A percentile compares a stretch with the other conserved stretches of the same genome.
Evolutionary conservation across 805 yeast species (phyloP).

Genomic region (Cyberlindnera nakhonratchasimensis): DNA sequence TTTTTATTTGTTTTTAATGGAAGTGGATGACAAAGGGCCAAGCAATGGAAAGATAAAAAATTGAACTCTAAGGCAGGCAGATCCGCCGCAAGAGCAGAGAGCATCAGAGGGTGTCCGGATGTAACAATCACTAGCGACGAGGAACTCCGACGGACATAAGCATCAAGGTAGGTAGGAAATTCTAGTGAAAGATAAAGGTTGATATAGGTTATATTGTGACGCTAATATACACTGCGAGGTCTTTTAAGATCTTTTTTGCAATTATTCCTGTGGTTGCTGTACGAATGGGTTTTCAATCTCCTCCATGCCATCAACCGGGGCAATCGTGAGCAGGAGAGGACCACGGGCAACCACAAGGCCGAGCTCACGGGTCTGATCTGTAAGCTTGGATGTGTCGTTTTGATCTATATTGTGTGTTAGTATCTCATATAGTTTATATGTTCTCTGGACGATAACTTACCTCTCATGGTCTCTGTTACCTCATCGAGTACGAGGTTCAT

Average conservation of each 20-base stretch:
- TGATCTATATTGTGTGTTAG: constrained; percentile 39
- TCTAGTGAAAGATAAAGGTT: background rate
- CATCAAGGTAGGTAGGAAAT: too few species aligned
- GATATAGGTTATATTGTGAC: background rate
- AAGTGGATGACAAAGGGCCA: too few species aligned
- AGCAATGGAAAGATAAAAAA: background rate
- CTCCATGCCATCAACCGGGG: constrained; percentile 72
- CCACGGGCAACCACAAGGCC: constrained; percentile 87
- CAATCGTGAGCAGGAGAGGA: constrained; percentile 64
- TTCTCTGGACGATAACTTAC: too few species aligned
- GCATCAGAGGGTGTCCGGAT: background rate
- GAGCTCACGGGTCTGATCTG: constrained; percentile 58
- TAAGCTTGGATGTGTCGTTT: constrained; percentile 54
- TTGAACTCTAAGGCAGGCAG: background rate
- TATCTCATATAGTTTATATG: too few species aligned
- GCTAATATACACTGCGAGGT: background rate
- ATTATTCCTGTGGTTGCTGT: constrained; percentile 17
- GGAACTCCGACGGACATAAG: background rate
- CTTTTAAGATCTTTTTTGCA: too few species aligned
- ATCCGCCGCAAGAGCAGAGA: background rate
- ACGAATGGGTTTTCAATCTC: constrained; percentile 67
- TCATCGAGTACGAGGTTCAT: constrained; percentile 77
- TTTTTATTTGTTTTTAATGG: too few species aligned
- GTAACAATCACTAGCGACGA: too few species aligned
- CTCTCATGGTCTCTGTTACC: constrained; percentile 61